These are phyloP conservation scores for Penicillium canescens DNA, from an alignment of 495 filamentous ascomycete genomes.

Conservation along the genomic window DNA sequence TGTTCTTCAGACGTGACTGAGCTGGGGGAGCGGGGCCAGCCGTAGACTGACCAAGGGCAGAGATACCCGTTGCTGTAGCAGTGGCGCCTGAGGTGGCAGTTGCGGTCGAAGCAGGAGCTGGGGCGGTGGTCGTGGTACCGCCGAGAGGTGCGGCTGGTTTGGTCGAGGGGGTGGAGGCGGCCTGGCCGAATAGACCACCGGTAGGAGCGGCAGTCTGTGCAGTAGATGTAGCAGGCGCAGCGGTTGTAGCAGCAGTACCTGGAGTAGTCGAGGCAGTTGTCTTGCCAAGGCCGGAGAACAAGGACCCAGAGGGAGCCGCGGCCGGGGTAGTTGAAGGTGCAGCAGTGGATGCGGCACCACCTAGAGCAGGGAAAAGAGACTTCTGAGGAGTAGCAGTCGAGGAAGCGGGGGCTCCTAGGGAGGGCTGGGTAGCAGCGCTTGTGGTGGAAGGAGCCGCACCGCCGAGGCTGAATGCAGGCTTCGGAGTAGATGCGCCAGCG, in stretches of 20 bases:
- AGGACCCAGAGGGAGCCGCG: constrained; percentile 34
- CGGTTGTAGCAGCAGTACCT: constrained; percentile 28
- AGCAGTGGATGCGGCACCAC: constrained; percentile 36
- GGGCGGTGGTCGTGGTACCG: constrained; percentile 21
- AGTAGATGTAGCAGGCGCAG: constrained; percentile 18
- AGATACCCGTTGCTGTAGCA: constrained; percentile 28
- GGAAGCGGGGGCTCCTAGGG: constrained; percentile 31
- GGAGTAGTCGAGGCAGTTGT: constrained; percentile 34
- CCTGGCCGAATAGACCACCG: constrained; percentile 31
- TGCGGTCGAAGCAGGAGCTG: constrained; percentile 17
- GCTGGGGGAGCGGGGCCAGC: constrained; percentile 72
- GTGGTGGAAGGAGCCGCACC: constrained; percentile 22
- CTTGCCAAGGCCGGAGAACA: constrained; percentile 41
- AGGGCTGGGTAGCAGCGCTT: constrained; percentile 25
- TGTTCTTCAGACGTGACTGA: constrained; percentile 89
- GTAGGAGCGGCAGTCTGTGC: constrained; percentile 22
- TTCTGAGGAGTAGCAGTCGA: constrained; percentile 41
- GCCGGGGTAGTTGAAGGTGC: constrained; percentile 39
- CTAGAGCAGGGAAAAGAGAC: constrained; percentile 37
- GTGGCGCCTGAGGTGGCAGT: constrained; percentile 25
- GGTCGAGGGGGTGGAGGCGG: constrained; percentile 26
- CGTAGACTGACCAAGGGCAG: constrained; percentile 66
- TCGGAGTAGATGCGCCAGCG: constrained; percentile 28
- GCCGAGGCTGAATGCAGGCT: constrained; percentile 33
- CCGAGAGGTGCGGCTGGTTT: constrained; percentile 23